phyloP scores from a whole-genome alignment of 2,329 filamentous ascomycete species.

The Salinomyces thailandicus region DNA sequence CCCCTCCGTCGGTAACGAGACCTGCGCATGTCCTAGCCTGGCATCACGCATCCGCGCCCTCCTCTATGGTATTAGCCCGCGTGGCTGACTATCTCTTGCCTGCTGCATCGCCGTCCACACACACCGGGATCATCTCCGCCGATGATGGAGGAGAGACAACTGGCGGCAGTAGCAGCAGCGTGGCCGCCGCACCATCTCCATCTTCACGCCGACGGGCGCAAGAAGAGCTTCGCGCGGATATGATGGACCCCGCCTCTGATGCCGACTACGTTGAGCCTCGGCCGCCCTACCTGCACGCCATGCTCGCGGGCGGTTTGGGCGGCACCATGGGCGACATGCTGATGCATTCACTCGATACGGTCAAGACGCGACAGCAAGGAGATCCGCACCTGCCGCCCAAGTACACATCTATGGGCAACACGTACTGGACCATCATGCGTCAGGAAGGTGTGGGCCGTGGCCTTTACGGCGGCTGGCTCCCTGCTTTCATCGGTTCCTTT shows the following conservation, averaged over 20 bases:
- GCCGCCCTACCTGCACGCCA: conserved; percentile 48
- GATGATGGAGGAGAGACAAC: conserved; percentile 27
- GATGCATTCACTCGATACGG: conserved; percentile 98
- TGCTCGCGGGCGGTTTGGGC: conserved; percentile 88
- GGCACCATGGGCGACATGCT: conserved; percentile 91
- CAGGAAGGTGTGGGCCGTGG: conserved; percentile 83
- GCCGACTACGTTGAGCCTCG: conserved; percentile 33
- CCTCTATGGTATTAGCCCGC: conserved; percentile 40
- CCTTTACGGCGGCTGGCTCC: conserved; percentile 85
- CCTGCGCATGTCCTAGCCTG: conserved; percentile 15
- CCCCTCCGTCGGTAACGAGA: background rate
- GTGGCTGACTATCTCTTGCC: conserved; percentile 38
- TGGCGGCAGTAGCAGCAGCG: conserved; percentile 2
- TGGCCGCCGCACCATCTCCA: conserved; percentile 8
- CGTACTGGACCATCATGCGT: conserved; percentile 84
- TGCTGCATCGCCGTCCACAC: conserved; percentile 17
- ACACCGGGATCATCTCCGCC: conserved; percentile 19
- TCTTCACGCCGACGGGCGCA: conserved; percentile 22
- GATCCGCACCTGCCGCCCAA: conserved; percentile 87
- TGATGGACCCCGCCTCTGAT: conserved; percentile 8
- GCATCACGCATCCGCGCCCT: conserved; percentile 11
- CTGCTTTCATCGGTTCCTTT: conserved; percentile 84
- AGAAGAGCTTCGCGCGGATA: conserved; percentile 27
- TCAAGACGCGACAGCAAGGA: conserved; percentile 95
- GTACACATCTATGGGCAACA: conserved; percentile 81